phyloP scores from a whole-genome alignment of 192 early-diverging fungal species.

The Obelidium mucronatum region DNA sequence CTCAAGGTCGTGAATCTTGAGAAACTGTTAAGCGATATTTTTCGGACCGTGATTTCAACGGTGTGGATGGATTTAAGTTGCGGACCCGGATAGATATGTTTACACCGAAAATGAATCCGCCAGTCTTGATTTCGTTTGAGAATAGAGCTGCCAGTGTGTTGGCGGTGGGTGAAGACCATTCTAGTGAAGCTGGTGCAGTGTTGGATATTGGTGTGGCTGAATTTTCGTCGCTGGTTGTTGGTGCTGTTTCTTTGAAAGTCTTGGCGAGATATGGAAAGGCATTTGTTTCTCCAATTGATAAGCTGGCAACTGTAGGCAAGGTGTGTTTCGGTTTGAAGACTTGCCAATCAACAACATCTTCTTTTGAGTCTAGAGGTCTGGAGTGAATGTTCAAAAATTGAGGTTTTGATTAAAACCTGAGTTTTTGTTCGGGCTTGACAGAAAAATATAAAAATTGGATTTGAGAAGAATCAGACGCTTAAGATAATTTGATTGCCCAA shows the following conservation, averaged over 20 bases:
- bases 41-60: conserved; percentile 21
- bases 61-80: conserved; percentile 19
- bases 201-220: conserved; percentile 15
- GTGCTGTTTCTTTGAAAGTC: conserved; percentile 7
- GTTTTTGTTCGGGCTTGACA: too few relatives aligned
- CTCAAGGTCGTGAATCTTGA: conserved; percentile 14
- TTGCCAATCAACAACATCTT: conserved; percentile 1
- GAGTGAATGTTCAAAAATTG: too few relatives aligned
- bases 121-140: background rate
- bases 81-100: conserved; percentile 5
- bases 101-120: conserved; percentile 5
- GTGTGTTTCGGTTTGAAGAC: background rate
- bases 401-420: too few relatives aligned
- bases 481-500: too few relatives aligned
- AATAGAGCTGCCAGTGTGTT: background rate
- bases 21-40: background rate
- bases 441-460: too few relatives aligned
- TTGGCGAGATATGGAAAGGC: conserved; percentile 22
- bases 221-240: conserved; percentile 23
- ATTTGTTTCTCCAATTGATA: background rate
- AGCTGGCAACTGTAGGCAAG: background rate
- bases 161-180: background rate
- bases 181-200: background rate
- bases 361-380: too few relatives aligned
- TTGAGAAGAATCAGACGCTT: too few relatives aligned